phyloP scores from a whole-genome alignment of 2,329 filamentous ascomycete species.

The Aureobasidium uvarum region DNA sequence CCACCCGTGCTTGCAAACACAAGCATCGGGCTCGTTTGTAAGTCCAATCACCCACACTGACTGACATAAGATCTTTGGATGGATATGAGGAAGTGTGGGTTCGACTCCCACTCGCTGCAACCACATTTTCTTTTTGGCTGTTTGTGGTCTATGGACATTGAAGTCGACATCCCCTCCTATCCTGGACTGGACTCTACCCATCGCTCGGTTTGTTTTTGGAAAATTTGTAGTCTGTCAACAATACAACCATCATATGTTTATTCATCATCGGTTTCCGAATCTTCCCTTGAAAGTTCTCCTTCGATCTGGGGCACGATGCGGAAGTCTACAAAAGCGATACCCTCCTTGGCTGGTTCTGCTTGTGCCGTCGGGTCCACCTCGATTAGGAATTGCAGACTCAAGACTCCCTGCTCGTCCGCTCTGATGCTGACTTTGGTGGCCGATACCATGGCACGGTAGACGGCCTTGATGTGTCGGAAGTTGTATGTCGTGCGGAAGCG shows the following conservation, averaged over 20 bases:
- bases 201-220: too few species aligned
- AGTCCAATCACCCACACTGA: not conserved
- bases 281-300: conserved; percentile 48
- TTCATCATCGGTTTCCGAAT: conserved; percentile 17
- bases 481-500: conserved; percentile 72
- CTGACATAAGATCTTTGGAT: not conserved
- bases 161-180: not conserved
- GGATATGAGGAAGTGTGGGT: conserved; percentile 1
- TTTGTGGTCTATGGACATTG: not conserved
- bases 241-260: not conserved
- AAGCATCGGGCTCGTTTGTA: not conserved
- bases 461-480: conserved; percentile 81
- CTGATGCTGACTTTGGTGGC: conserved; percentile 90
- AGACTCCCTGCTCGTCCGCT: conserved; percentile 81
- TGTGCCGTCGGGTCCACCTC: conserved; percentile 61
- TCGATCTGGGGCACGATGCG: conserved; percentile 71
- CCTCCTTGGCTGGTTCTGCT: conserved; percentile 32
- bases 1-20: not conserved
- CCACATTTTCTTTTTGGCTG: not conserved
- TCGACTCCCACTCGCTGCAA: not conserved
- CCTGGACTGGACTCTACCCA: not conserved
- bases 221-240: too few species aligned
- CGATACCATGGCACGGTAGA: conserved; percentile 86
- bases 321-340: conserved; percentile 75
- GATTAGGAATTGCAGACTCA: conserved; percentile 96